Evolutionary conservation across 2,329 filamentous ascomycete species (phyloP).

Genomic region (Aspergillus brunneoviolaceus): DNA sequence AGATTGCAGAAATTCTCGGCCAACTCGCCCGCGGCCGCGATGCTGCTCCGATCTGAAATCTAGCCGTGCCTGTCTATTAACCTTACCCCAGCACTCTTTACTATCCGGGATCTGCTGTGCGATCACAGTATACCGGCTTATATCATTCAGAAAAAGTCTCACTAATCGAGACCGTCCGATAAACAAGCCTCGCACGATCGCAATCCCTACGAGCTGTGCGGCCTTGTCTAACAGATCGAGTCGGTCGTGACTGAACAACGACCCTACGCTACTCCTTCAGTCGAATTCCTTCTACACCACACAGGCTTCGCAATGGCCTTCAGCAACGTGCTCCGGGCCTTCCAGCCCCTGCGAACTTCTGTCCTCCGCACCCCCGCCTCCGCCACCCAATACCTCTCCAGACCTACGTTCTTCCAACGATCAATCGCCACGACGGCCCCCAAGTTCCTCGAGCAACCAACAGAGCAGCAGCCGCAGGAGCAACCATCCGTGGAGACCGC

Average conservation of each 20-base stretch:
- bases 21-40: slow-evolving; percentile 12
- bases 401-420: slow-evolving; percentile 20
- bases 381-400: slow-evolving; percentile 17
- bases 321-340: slow-evolving; percentile 31
- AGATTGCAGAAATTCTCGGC: slow-evolving; percentile 31
- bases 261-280: neutral
- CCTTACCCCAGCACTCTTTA: neutral
- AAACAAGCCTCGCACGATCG: neutral
- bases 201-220: neutral
- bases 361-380: slow-evolving; percentile 27
- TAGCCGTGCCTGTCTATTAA: neutral
- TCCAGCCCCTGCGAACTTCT: slow-evolving; percentile 32
- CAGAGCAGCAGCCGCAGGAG: slow-evolving; percentile 1
- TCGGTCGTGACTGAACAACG: neutral
- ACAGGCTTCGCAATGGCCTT: slow-evolving; percentile 26
- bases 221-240: neutral
- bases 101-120: neutral
- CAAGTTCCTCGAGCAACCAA: slow-evolving; percentile 11
- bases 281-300: neutral
- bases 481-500: slow-evolving; percentile 2
- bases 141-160: neutral
- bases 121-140: neutral
- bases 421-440: slow-evolving; percentile 16
- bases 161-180: neutral
- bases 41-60: slow-evolving; percentile 3